Evolutionary conservation across 2,329 filamentous ascomycete species (phyloP).

Genomic region (Exophiala calicioides): DNA sequence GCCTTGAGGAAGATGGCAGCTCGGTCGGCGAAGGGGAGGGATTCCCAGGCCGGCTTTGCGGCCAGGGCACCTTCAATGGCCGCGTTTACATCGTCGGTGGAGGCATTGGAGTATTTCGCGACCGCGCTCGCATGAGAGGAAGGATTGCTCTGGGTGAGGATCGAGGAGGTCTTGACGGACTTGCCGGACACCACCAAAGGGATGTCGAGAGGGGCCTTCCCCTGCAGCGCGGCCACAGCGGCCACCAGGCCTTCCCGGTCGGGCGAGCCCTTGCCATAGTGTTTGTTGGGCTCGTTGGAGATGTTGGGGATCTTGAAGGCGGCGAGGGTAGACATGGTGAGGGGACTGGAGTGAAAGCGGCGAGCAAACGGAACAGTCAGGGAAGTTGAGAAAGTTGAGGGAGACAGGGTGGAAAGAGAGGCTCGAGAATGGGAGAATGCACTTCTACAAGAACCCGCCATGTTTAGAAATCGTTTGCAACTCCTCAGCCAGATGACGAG

Average conservation of each 20-base stretch:
- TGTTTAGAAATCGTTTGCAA: conserved; percentile 1
- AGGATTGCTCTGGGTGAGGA: conserved; percentile 76
- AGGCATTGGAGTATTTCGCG: conserved; percentile 83
- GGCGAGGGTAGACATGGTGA: conserved; percentile 62
- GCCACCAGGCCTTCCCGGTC: conserved; percentile 75
- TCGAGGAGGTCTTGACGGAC: conserved; percentile 67
- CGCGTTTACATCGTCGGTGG: conserved; percentile 69
- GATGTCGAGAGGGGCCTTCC: conserved; percentile 70
- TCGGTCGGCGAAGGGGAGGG: conserved; percentile 82
- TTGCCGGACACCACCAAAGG: conserved; percentile 83
- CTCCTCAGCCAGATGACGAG: conserved; percentile 3
- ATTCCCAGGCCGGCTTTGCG: conserved; percentile 85
- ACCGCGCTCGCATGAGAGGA: conserved; percentile 74
- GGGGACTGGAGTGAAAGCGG: conserved; percentile 16
- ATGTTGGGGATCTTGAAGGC: conserved; percentile 85
- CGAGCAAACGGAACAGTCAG: conserved; percentile 12
- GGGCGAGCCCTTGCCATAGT: conserved; percentile 80
- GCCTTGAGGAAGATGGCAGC: conserved; percentile 95
- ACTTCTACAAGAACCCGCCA: conserved; percentile 19
- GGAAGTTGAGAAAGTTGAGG: conserved; percentile 9
- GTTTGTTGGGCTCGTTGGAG: conserved; percentile 93
- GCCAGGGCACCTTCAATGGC: conserved; percentile 83
- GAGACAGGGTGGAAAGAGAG: conserved; percentile 2
- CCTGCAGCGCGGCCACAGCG: conserved; percentile 70
- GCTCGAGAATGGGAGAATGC: conserved; percentile 15